phyloP scores from a whole-genome alignment of 106 monocot genomes.

The Hemerocallis citrina region DNA sequence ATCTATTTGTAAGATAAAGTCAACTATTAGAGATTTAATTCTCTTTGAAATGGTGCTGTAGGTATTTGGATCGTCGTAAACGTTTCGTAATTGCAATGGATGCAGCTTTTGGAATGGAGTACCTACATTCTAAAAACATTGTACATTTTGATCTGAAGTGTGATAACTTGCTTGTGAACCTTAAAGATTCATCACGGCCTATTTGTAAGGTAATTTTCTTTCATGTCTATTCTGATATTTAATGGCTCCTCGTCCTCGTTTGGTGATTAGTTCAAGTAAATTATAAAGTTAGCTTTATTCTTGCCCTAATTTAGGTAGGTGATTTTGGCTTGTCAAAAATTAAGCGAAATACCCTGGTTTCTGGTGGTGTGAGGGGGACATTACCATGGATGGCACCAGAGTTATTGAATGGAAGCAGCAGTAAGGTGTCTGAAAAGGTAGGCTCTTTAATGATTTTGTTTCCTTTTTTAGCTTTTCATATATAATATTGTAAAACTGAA shows the following conservation, averaged over 20 bases:
- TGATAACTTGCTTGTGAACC: slow-evolving; percentile 91
- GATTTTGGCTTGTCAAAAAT: slow-evolving; percentile 95
- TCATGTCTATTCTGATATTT: not conserved
- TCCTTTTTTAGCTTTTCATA: not conserved
- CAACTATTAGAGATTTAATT: not conserved
- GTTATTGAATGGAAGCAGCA: slow-evolving; percentile 61
- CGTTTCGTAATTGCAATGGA: slow-evolving; percentile 88
- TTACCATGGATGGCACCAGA: slow-evolving; percentile 99
- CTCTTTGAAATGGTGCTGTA: slow-evolving; percentile 11
- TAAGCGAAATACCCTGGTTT: slow-evolving; percentile 83
- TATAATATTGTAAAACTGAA: not conserved
- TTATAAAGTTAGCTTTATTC: not conserved
- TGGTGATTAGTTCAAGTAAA: not conserved
- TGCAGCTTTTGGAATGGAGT: slow-evolving; percentile 98
- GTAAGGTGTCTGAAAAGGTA: slow-evolving; percentile 94
- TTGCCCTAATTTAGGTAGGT: slow-evolving; percentile 42
- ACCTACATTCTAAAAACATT: slow-evolving; percentile 87
- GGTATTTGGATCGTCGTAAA: slow-evolving; percentile 80
- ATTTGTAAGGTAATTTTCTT: slow-evolving; percentile 78
- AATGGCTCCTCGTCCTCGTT: too few species aligned
- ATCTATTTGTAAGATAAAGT: not conserved
- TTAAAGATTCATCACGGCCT: slow-evolving; percentile 78
- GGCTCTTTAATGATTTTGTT: not conserved
- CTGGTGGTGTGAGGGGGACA: slow-evolving; percentile 94
- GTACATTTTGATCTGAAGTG: slow-evolving; percentile 99